Base-by-base conservation (phyloP, 2,329 filamentous ascomycete species). In the Pseudodiploospora longispora region DNA sequence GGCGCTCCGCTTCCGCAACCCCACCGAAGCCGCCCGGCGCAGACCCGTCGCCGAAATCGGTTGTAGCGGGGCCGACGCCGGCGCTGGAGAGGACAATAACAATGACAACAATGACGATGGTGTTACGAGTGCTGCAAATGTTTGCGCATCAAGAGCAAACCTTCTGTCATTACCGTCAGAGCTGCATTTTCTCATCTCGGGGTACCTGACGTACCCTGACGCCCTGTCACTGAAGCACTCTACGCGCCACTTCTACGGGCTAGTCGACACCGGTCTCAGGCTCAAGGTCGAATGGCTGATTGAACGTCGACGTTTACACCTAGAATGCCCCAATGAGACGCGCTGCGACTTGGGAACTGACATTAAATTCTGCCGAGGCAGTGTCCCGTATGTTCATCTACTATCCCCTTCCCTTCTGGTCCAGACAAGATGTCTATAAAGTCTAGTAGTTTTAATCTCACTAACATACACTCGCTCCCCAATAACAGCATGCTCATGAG, bases 221-320 rank as follows among this genome's bases (percentile, higher is more conserved):
- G 83, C 83, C 0, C 70, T 87, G 1, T 82, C 82, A 0, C 65
- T 87, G 10, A 86, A 86, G 55, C 82, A 86, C 57, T 76, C 76
- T 19, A 80, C 66, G 55, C 71, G 72, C 46, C 71, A 83, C 55
- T 82, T 87, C 59, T 82, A 80, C 63, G 55, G 60, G 39, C 62
- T 85, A 2, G 80, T 86, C 48, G 72, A 82, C 58, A 87, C 83
- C 1, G 80, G 79, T 32, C 67, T 86, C 30, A 61, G 69, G 29
- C 67, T 85, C 37, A 85, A 86, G 57, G 74, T 87, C 9, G 74
- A 76, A 46, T 87, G 83, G 83, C 68, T 87, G 4, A 69, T 86
- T 47, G 72, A 83, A 52, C 74, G 83, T 9, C 72, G 80, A 12
- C 72, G 67, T 38, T 67, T 80, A 32, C 78, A 83, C 46, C 71